Evolutionary conservation across 176 grass and related monocot species (phyloP).

Genomic region (Carex littledalei): DNA sequence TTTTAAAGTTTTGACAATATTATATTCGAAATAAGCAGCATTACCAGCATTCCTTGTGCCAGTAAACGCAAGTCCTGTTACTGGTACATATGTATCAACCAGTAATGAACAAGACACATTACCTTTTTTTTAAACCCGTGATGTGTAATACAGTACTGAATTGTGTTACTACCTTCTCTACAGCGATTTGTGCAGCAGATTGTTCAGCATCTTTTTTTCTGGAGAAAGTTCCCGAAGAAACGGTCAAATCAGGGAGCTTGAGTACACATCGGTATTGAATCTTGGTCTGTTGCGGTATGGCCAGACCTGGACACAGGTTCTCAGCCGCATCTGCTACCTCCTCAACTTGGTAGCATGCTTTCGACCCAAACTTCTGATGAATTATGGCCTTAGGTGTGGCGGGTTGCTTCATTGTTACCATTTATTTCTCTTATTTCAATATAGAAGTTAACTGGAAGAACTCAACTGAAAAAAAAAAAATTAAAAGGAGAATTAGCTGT

Average conservation of each 20-base stretch:
- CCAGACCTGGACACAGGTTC: constrained; percentile 68
- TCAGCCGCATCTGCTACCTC: constrained; percentile 50
- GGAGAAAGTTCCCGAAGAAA: constrained; percentile 57
- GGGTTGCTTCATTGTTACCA: constrained; percentile 25
- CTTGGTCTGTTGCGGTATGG: constrained; percentile 40
- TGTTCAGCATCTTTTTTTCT: constrained; percentile 95
- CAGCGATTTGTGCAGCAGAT: constrained; percentile 75
- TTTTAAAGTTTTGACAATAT: not conserved
- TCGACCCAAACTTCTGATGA: constrained; percentile 58
- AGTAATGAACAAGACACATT: not conserved
- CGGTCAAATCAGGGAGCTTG: constrained; percentile 57
- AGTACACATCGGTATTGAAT: constrained; percentile 66
- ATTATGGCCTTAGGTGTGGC: constrained; percentile 80
- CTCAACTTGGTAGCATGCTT: constrained; percentile 57
- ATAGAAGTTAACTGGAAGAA: not conserved
- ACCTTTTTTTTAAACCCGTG: not conserved
- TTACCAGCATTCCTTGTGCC: not conserved
- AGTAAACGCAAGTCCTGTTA: not conserved
- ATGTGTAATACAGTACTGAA: not conserved
- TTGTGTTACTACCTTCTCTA: constrained; percentile 60
- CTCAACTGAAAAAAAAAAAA: no score
- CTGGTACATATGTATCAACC: not conserved
- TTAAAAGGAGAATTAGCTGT: not conserved
- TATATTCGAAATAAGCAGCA: not conserved
- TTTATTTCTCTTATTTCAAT: constrained; percentile 6